Evolutionary conservation across 108 stramenopile genomes (phyloP).

Genomic region (Fragilariopsis cylindrus): DNA sequence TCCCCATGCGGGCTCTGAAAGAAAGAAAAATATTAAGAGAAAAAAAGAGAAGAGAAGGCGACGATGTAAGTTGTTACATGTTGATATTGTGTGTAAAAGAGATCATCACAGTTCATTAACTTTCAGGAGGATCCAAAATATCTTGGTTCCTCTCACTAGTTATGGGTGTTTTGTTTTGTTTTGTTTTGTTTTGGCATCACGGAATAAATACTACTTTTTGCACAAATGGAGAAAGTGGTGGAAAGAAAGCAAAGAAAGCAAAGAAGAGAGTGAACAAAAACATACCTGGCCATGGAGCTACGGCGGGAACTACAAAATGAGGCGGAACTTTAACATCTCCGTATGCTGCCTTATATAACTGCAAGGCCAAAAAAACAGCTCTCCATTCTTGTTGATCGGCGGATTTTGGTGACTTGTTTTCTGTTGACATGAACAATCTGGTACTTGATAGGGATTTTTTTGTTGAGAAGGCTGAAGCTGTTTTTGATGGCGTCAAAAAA

Average conservation of each 20-base stretch:
- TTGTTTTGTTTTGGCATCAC: not conserved
- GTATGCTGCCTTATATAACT: constrained; percentile 86
- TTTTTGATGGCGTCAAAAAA: too few relatives aligned
- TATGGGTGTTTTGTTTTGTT: not conserved
- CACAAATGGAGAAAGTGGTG: too few relatives aligned
- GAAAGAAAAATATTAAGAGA: not conserved
- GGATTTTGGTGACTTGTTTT: constrained; percentile 4
- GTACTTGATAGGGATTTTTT: too few relatives aligned
- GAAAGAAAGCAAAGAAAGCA: too few relatives aligned
- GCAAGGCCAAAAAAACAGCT: constrained; percentile 74
- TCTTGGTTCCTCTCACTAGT: not conserved
- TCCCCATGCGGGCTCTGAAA: constrained; percentile 57
- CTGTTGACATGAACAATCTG: constrained; percentile 7
- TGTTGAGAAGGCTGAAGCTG: not conserved
- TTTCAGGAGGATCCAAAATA: not conserved
- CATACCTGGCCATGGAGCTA: constrained; percentile 86
- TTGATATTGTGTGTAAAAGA: not conserved
- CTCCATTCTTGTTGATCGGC: constrained; percentile 74
- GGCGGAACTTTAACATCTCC: constrained; percentile 86
- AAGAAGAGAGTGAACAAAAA: constrained; percentile 5
- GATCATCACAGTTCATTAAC: too few relatives aligned
- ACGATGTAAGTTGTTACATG: not conserved
- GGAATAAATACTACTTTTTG: too few relatives aligned
- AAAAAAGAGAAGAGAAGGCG: not conserved
- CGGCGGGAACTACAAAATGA: constrained; percentile 79